Evolutionary conservation across 2,329 filamentous ascomycete species (phyloP), one percentile per base, ranked within the genome.

Genomic region (Calonectria naviculata): DNA sequence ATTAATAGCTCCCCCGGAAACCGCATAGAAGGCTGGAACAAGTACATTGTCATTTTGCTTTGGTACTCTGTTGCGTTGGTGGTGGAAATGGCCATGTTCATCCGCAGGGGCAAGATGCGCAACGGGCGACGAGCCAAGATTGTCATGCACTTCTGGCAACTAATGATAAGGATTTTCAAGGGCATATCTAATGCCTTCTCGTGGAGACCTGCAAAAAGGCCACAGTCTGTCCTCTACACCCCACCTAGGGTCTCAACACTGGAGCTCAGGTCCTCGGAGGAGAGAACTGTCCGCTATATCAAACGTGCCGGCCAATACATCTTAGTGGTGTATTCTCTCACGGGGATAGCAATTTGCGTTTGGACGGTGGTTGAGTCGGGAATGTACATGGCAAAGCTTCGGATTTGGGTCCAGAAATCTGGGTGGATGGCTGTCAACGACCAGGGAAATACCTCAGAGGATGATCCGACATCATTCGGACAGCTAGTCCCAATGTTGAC

Each of bases 21-120:
- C 31, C 70, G 42, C 21, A 66, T 72, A 17, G 66, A 72, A 42
- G 70, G 66, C 12, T 72, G 70, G 66, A 64, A 72, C n/a, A 66
- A 70, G 41, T 72, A 42, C 38, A 44, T 72, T 28, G 46, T 70
- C 26, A 70, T 72, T 19, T 26, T 70, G 31, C 41, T 70, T 17
- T 72, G 70, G 62, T 72, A 69, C 24, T 13, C 34, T 19, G 62
- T 42, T 15, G 65, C 70, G 21, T 15, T 68, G 7, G 13, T 44
- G 17, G 54, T 68, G 44, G 65, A 71, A 36, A 47, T 66, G 15
- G 61, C 36, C 54, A 65, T 71, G 65, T 68, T 68, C 36, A 63
- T 71, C 17, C 61, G 62, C 7, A 65, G 54, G n/a, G 70, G 66
- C 21, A 71, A 61, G n/a, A 47, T 29, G 4, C 69, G 68, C 36